These are phyloP conservation scores for Arthrobotrys sinensis DNA, from an alignment of 2,329 filamentous ascomycete species.

Conservation along the genomic window DNA sequence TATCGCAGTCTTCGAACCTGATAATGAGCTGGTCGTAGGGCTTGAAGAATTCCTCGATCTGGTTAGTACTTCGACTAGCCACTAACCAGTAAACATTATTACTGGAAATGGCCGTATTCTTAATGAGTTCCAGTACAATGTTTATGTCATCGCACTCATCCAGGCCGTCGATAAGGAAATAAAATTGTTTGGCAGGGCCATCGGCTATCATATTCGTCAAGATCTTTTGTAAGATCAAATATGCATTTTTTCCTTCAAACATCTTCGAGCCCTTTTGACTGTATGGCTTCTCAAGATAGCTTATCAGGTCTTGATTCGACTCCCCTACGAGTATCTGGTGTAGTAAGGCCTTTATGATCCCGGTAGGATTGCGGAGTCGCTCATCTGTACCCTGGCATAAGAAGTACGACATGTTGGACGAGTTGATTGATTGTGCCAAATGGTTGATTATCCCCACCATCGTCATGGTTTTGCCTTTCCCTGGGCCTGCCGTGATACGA, in stretches of 20 bases:
- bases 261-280: neutral
- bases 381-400: neutral
- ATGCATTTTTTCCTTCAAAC: neutral
- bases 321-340: neutral
- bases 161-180: neutral
- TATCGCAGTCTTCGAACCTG: neutral
- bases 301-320: neutral
- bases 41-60: neutral
- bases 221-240: neutral
- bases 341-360: neutral
- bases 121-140: neutral
- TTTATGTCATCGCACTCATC: neutral
- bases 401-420: neutral
- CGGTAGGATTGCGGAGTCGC: neutral
- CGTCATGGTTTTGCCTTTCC: too few species aligned
- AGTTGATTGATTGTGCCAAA: neutral
- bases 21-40: neutral
- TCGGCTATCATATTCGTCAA: neutral
- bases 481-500: too few species aligned
- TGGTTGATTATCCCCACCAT: too few species aligned
- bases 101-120: neutral
- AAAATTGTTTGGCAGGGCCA: neutral
- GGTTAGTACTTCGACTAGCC: neutral
- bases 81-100: neutral
- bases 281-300: neutral